phyloP scores from a whole-genome alignment of 2,329 filamentous ascomycete species.

The Aspergillus clavatus region DNA sequence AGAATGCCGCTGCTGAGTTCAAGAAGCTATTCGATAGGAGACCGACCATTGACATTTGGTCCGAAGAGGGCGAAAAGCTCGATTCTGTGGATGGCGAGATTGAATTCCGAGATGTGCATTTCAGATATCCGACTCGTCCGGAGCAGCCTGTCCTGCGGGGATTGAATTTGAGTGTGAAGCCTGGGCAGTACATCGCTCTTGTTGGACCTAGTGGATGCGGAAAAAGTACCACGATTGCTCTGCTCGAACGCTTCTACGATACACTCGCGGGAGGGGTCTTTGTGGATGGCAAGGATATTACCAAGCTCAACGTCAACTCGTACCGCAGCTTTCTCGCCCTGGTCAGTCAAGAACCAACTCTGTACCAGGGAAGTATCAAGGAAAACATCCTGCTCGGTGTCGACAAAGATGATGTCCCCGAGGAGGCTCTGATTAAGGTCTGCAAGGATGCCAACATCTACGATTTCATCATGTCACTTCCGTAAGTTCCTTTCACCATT shows the following conservation, averaged over 20 bases:
- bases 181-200: conserved; percentile 58
- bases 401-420: conserved; percentile 60
- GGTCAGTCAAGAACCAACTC: conserved; percentile 87
- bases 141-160: conserved; percentile 90
- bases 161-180: conserved; percentile 54
- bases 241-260: conserved; percentile 93
- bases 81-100: conserved; percentile 67
- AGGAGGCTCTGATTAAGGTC: conserved; percentile 68
- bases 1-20: conserved; percentile 73
- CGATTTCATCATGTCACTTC: conserved; percentile 81
- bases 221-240: conserved; percentile 86
- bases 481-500: conserved; percentile 41
- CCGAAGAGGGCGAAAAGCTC: conserved; percentile 60
- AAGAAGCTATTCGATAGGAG: conserved; percentile 79
- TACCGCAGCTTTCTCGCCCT: conserved; percentile 81
- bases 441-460: conserved; percentile 91
- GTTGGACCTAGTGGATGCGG: conserved; percentile 94
- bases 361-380: conserved; percentile 87
- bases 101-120: conserved; percentile 89
- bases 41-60: conserved; percentile 80
- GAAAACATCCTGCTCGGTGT: conserved; percentile 86
- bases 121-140: conserved; percentile 85
- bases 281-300: conserved; percentile 79
- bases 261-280: conserved; percentile 73
- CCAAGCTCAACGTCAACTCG: conserved; percentile 72